These are phyloP conservation scores for Lactifluus volemus DNA, from an alignment of 768 basidiomycete genomes.

Conservation along the genomic window DNA sequence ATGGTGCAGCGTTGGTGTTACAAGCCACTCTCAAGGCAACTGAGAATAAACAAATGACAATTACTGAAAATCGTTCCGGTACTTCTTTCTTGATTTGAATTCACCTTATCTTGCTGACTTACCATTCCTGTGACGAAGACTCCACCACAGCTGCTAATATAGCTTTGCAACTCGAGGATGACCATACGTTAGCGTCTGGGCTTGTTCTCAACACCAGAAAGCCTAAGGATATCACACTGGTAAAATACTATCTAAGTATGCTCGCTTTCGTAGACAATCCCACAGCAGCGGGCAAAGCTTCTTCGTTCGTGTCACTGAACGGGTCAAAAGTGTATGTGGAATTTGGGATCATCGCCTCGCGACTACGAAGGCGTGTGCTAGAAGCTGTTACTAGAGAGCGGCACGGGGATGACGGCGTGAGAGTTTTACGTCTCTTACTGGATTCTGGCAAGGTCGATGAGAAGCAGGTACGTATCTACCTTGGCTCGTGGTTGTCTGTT, in stretches of 20 bases:
- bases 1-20: conserved; percentile 61
- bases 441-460: conserved; percentile 90
- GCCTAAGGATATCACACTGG: conserved; percentile 40
- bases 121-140: conserved; percentile 31
- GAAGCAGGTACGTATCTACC: conserved; percentile 62
- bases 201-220: conserved; percentile 51
- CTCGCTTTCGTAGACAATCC: conserved; percentile 79
- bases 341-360: conserved; percentile 60
- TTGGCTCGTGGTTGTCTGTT: not conserved
- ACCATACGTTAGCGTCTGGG: conserved; percentile 51
- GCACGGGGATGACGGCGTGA: conserved; percentile 74
- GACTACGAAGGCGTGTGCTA: conserved; percentile 60
- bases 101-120: not conserved
- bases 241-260: conserved; percentile 78
- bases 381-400: conserved; percentile 76
- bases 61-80: conserved; percentile 64
- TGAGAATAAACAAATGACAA: conserved; percentile 49
- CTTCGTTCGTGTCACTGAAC: conserved; percentile 53
- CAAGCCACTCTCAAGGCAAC: conserved; percentile 63
- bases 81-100: conserved; percentile 3
- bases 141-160: conserved; percentile 60
- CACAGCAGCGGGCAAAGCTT: conserved; percentile 55
- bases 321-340: conserved; percentile 74
- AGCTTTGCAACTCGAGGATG: conserved; percentile 52
- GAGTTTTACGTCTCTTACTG: conserved; percentile 70